Percentiles rank a stretch among this genome's conserved stretches.
These are phyloP conservation scores for Populus deltoides DNA, from an alignment of 345 rosid species.

Conservation along the genomic window DNA sequence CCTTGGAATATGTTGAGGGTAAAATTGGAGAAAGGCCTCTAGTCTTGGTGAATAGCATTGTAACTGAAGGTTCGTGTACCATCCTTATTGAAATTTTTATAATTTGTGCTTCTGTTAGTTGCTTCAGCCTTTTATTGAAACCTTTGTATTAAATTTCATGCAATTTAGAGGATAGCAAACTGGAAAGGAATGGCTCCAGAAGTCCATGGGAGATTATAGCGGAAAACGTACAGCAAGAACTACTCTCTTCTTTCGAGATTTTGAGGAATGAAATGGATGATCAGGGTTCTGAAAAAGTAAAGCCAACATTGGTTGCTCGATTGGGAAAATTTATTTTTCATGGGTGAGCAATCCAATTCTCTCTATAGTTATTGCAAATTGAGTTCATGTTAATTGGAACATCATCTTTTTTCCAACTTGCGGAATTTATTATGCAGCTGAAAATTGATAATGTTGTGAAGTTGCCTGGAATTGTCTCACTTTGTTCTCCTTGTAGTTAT, in stretches of 20 bases:
- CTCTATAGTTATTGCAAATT: neutral
- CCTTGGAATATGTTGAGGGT: conserved; percentile 28
- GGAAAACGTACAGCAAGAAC: conserved; percentile 44
- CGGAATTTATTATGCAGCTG: neutral
- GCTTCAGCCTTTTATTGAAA: neutral
- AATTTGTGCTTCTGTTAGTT: neutral
- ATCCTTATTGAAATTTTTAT: neutral
- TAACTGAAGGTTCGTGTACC: conserved; percentile 25
- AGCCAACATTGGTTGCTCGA: conserved; percentile 52
- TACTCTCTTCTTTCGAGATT: conserved; percentile 37
- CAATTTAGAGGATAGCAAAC: conserved; percentile 21
- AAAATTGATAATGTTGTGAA: neutral
- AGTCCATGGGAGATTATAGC: conserved; percentile 43
- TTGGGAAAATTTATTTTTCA: conserved; percentile 49
- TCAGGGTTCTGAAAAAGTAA: conserved; percentile 18
- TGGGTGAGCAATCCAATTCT: conserved; percentile 33
- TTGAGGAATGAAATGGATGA: conserved; percentile 28
- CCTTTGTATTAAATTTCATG: neutral
- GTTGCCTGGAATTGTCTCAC: neutral
- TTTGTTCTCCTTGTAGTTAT: neutral
- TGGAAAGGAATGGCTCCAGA: conserved; percentile 6
- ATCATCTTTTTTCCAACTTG: no score
- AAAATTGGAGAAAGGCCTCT: conserved; percentile 33
- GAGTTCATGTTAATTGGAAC: neutral
- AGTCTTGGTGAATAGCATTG: conserved; percentile 33